Base-by-base conservation (phyloP, 345 rosid species). In the Lepidium didymum region DNA sequence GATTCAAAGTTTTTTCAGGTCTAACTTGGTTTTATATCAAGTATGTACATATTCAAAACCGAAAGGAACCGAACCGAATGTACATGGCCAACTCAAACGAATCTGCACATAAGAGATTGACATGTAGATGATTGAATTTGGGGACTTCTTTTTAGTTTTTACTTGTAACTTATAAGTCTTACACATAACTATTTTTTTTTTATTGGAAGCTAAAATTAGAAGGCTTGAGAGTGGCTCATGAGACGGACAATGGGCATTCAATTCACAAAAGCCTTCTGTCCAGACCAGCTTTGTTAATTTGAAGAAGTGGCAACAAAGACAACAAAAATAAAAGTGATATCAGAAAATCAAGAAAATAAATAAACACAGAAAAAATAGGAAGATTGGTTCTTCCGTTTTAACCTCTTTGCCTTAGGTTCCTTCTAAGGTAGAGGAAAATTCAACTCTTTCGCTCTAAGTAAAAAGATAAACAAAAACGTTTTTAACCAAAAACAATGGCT, bases 191-290 rank as follows among this genome's bases (percentile, higher is more conserved):
- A 56, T 16, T 16, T 21, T 35, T 64, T 64, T 56, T 35, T 31
- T 46, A 56, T 27, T 36, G 57, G 19, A 47, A 40, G 72, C 72
- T 65, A 49, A 40, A 65, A 41, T 72, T 72, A 64, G 70, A 56
- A 56, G 13, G 37, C 27, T 8, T 38, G 59, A 56, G 3, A 64
- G 40, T 64, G 66, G 60, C 53, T 56, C 50, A 34, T 29, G 40
- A 13, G 54, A 64, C 52, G 27, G 36, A 45, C 72, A 75, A 75
- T 65, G 43, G 53, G 69, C 64, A n/a, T 56, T 72, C 33, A 44
- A 55, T 57, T 80, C 87, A 80, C 71, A 75, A 85, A 85, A 72
- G 33, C 57, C 94, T 86, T 91, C 82, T 63, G 84, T 64, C 86
- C 90, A 80, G 58, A 73, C 62, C 77, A 77, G 27, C 13, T 72